Evolutionary conservation across 2,329 filamentous ascomycete species (phyloP), one percentile per base, ranked within the genome.

Genomic region (Fusarium pininemorale): DNA sequence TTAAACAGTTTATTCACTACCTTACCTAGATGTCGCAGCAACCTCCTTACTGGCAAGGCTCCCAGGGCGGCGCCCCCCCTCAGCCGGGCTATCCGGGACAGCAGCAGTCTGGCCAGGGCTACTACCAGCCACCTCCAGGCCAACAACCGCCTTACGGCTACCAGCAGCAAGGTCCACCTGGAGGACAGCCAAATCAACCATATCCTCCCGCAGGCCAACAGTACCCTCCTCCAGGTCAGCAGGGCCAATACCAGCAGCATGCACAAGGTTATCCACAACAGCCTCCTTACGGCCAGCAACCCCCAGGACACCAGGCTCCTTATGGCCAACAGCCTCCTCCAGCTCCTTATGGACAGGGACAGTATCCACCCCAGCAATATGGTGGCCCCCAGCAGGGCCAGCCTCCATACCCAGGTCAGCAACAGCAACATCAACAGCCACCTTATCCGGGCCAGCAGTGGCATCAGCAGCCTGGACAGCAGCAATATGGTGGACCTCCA

Each of bases 31-130:
- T 69, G 66, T 56, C 66, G 44, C 67, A 63, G 44, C 76, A 78
- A 42, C 73, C 70, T 6, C 75, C 76, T 18, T 78, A 74, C 55
- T 73, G 72, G 54, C 76, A 77, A 28, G 61, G 54, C 12, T 44
- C 55, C 16, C 67, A 69, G 32, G 53, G 62, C 6, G 64, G 71
- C 0, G 61, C 63, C 7, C 37, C 72, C 9, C 60, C 63, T 30
- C 62, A 61, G 6, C 58, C 51, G 22, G 61, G 57, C 7, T 74
- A 75, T 55, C 63, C 65, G 5, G 71, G 59, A 13, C 71, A 74
- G 24, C 63, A 65, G 15, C 73, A 41, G 18, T 69, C 61, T 22
- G 22, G 45, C 13, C 65, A 61, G 35, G 47, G 45, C 1, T 77
- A 75, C 10, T 63, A 74, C 32, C 66, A 75, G 16, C 60, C 68